Percentiles rank a stretch among this genome's conserved stretches.
These are phyloP conservation scores for Fraxinus xanthoxyloides DNA, from an alignment of 305 asterid species.

Conservation along the genomic window DNA sequence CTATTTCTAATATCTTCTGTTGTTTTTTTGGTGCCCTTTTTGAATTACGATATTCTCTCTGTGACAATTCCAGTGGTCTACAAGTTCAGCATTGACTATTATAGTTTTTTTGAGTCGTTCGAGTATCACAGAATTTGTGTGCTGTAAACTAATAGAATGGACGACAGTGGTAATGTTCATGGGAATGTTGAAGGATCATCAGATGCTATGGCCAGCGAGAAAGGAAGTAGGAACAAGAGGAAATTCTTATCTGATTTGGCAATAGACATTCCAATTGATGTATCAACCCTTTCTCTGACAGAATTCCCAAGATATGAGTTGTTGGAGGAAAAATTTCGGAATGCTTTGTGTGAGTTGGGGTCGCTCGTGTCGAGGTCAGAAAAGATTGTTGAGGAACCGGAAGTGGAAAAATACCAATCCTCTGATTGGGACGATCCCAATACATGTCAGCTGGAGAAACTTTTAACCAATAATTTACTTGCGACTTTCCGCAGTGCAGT, in stretches of 20 bases:
- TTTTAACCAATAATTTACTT: conserved; percentile 39
- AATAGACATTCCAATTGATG: conserved; percentile 26
- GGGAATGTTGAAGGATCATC: conserved; percentile 28
- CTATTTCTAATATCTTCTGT: background rate
- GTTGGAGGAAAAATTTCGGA: conserved; percentile 38
- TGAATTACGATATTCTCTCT: background rate
- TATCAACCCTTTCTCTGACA: conserved; percentile 32
- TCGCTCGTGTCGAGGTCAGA: conserved; percentile 29
- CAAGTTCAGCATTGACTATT: conserved; percentile 12
- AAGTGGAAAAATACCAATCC: conserved; percentile 25
- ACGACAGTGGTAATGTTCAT: conserved; percentile 27
- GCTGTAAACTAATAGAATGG: conserved; percentile 31
- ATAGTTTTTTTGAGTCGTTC: conserved; percentile 3
- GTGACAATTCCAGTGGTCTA: conserved; percentile 15
- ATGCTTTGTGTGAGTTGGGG: conserved; percentile 31
- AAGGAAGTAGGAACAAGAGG: conserved; percentile 63
- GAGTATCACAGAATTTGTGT: background rate
- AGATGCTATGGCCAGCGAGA: conserved; percentile 27
- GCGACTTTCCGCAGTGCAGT: conserved; percentile 45
- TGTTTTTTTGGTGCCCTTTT: conserved; percentile 6
- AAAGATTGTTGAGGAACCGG: conserved; percentile 26
- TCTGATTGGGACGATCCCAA: conserved; percentile 63
- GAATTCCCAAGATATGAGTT: conserved; percentile 56
- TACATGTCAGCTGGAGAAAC: conserved; percentile 49
- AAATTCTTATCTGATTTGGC: conserved; percentile 48